phyloP scores from a whole-genome alignment of 2,329 filamentous ascomycete species.

The Neophaeococcomyces aloes region DNA sequence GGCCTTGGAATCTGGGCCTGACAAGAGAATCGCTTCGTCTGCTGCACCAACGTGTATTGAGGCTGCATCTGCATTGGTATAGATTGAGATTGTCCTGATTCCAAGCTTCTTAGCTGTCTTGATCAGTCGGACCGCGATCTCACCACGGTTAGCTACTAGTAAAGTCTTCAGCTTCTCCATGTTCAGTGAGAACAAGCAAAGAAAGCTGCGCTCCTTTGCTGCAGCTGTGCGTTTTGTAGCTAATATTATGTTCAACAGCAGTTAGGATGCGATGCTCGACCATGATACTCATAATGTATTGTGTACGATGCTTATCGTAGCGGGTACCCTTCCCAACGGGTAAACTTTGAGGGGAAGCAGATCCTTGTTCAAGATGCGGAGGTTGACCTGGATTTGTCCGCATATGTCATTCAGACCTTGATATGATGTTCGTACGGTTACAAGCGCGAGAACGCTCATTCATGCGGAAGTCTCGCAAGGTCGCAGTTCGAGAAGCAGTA shows the following conservation, averaged over 20 bases:
- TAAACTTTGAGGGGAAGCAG: background rate
- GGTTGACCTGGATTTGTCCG: no score
- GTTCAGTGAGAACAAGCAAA: background rate
- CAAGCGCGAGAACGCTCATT: no score
- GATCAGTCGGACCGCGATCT: constrained; percentile 46
- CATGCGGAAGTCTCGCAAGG: background rate
- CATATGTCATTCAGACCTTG: no score
- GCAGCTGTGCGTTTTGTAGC: no score
- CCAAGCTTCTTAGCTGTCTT: constrained; percentile 35
- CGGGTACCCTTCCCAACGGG: background rate
- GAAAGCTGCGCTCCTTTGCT: no score
- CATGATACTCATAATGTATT: no score
- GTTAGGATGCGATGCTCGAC: no score
- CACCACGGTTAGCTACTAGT: constrained; percentile 50
- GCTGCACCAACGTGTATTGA: constrained; percentile 46
- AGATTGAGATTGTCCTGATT: constrained; percentile 47
- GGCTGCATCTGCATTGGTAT: constrained; percentile 45
- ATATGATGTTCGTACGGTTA: no score
- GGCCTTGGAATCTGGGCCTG: constrained; percentile 38
- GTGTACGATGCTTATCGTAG: no score
- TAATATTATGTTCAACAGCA: no score
- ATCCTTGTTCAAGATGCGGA: no score
- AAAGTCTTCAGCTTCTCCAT: constrained; percentile 39
- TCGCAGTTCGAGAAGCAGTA: background rate
- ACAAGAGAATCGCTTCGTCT: constrained; percentile 43